Conservation (phyloP, 306 rosid species). For the Boehmeria nivea region DNA sequence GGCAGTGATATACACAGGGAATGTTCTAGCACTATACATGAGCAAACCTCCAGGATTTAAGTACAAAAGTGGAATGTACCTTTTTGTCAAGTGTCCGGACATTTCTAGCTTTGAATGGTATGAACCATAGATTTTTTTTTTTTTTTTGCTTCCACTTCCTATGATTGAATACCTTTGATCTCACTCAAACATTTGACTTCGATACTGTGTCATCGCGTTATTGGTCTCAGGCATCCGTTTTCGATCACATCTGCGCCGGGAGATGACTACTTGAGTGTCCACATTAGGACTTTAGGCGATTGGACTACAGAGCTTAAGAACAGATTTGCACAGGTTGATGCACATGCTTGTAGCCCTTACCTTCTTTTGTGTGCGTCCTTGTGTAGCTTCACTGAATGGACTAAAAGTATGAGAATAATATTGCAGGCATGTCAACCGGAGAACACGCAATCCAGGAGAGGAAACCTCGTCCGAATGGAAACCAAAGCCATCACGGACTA, state of each 20-base stretch:
- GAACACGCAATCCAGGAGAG: constrained; percentile 40
- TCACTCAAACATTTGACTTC: constrained; percentile 6
- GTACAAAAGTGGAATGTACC: constrained; percentile 87
- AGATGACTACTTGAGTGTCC: constrained; percentile 85
- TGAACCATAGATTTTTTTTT: background rate
- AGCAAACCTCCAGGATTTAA: constrained; percentile 66
- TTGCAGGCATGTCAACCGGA: constrained; percentile 60
- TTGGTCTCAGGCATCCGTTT: constrained; percentile 74
- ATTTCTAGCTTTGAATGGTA: constrained; percentile 86
- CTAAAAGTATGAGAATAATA: constrained; percentile 14
- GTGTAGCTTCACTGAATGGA: background rate
- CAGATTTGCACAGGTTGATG: constrained; percentile 48
- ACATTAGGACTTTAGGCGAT: constrained; percentile 74
- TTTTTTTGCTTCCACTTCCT: background rate
- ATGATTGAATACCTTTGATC: constrained; percentile 4
- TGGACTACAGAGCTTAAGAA: constrained; percentile 83
- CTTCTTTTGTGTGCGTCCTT: background rate
- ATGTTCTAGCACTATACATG: constrained; percentile 80
- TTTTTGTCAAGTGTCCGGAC: constrained; percentile 86
- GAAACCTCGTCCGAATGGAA: constrained; percentile 66
- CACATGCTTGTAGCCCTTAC: background rate
- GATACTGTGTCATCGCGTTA: constrained; percentile 6
- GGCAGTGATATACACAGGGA: constrained; percentile 78
- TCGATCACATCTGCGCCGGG: constrained; percentile 95
- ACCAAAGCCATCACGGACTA: constrained; percentile 37